Base-by-base conservation (phyloP, 768 basidiomycete genomes). In the Suillus cothurnatus region DNA sequence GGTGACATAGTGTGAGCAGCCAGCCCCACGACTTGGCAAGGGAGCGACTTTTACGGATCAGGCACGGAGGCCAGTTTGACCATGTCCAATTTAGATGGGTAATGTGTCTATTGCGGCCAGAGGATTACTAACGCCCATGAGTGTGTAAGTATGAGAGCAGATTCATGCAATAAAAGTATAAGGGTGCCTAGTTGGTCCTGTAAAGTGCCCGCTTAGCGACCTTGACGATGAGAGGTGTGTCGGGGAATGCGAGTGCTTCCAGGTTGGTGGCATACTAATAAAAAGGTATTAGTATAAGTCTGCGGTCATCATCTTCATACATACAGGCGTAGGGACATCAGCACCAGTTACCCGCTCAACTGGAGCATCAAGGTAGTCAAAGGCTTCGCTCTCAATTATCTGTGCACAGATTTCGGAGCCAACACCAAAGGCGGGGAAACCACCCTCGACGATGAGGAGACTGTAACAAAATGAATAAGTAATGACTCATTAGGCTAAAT, bases 361-460 rank as follows among this genome's bases (percentile, higher is more conserved):
- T 17, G 97, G 95, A 23, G 97, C 96, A 81, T 99, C 97, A 41
- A 99, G 90, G 82, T 94, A 98, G 81, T 99, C 95, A 75, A 97
- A 99, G 3, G 95, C 97, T 72, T 97, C 94, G 71, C 93, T 94
- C 85, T 99, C 97, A 63, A 97, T 85, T 71, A 99, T 94, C 79
- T 99, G 96, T 17, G 97, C 97, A 70, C 93, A 94, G 72, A 99
- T 97, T 80, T 99, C 97, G 71, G 95, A 96, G 69, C 97, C 97
- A 63, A 99, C 97, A 81, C 97, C 95, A 78, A 98, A 99, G 59
- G 87, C 90, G 45, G 97, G 97, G 94, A 97, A 99, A 45, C 97
- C 97, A 78, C 97, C 97, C 80, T 99, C 97, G 60, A 95, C 96
- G 64, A 92, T 93, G 62, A 99, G 84, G 68, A 99, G 86, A 64